Conservation (phyloP, 331 rosid genomes). For the Pyrus hybrid region DNA sequence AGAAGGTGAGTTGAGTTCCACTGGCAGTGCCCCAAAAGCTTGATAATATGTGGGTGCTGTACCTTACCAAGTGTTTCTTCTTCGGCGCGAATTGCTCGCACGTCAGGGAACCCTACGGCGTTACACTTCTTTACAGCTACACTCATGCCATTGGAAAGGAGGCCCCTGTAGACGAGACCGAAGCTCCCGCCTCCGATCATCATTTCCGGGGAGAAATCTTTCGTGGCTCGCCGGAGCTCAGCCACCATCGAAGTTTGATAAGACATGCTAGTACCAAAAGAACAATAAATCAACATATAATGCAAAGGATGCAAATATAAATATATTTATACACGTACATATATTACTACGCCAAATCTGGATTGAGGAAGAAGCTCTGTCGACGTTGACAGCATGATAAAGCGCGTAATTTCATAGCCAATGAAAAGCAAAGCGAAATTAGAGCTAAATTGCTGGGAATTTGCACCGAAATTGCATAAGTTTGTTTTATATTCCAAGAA, state of each 20-base stretch:
- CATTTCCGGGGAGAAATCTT: background rate
- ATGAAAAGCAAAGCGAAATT: too few relatives aligned
- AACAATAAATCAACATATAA: too few relatives aligned
- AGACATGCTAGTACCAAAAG: too few relatives aligned
- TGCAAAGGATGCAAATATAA: too few relatives aligned
- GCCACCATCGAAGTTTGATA: background rate
- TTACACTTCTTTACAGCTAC: background rate
- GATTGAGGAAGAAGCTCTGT: too few relatives aligned
- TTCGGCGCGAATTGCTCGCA: background rate
- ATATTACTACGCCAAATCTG: too few relatives aligned
- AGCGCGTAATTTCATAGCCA: too few relatives aligned
- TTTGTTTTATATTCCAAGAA: too few relatives aligned
- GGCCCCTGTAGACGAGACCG: background rate
- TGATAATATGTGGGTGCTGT: background rate
- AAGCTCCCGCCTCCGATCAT: background rate
- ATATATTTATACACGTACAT: too few relatives aligned
- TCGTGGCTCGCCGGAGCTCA: background rate
- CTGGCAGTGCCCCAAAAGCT: background rate
- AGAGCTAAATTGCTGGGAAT: too few relatives aligned
- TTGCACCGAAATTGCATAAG: too few relatives aligned
- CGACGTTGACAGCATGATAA: too few relatives aligned
- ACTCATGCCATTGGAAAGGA: background rate
- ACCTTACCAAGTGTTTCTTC: background rate
- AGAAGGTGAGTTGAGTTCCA: background rate
- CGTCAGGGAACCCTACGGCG: background rate